phyloP scores from a whole-genome alignment of 495 filamentous ascomycete species.

The Lasiosphaeria hispida region DNA sequence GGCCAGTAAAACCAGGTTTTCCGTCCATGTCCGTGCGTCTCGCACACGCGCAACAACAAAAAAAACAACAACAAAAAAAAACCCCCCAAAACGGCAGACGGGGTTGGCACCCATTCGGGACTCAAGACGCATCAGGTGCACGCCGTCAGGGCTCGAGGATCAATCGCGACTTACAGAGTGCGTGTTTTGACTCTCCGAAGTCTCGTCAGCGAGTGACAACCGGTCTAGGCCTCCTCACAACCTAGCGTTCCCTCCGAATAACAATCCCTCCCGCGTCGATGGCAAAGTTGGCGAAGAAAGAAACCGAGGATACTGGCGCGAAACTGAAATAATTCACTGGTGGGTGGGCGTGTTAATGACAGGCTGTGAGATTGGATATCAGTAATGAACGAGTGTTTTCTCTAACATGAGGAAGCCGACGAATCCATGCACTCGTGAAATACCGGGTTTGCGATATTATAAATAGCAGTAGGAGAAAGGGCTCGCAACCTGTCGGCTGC shows the following conservation, averaged over 20 bases:
- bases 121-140: background rate
- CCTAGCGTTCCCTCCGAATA: background rate
- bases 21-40: constrained; percentile 22
- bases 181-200: background rate
- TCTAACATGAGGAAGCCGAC: constrained; percentile 6
- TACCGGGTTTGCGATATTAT: constrained; percentile 19
- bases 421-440: constrained; percentile 12
- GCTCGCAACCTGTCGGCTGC: constrained; percentile 12
- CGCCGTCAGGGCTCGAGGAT: constrained; percentile 15
- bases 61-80: no score
- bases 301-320: background rate
- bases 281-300: background rate
- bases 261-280: background rate
- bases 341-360: no score
- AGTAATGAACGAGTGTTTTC: background rate
- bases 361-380: constrained; percentile 1
- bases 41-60: constrained; percentile 6
- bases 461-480: constrained; percentile 20
- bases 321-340: background rate
- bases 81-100: background rate
- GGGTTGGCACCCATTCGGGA: background rate
- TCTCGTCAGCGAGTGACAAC: background rate
- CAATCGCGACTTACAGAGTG: constrained; percentile 8
- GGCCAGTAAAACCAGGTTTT: constrained; percentile 28
- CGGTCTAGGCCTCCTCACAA: constrained; percentile 1